Percentiles rank a stretch among this genome's conserved stretches.
Conservation (phyloP, 2,329 filamentous ascomycete genomes). For the Neopestalotiopsis rosae region DNA sequence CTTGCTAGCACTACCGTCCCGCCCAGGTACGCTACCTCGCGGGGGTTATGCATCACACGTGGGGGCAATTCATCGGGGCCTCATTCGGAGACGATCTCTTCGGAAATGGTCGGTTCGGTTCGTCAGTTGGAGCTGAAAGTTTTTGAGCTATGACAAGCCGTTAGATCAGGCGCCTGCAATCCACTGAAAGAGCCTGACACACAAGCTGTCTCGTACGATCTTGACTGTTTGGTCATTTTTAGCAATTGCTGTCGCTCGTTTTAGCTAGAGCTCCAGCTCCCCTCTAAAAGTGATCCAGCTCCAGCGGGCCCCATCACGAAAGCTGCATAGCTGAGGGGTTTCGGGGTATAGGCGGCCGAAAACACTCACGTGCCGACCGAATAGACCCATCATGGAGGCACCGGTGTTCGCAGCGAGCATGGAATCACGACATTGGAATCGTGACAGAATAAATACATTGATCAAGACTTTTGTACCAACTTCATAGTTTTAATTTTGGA, state of each 20-base stretch:
- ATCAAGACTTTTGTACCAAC: background rate
- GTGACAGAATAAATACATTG: background rate
- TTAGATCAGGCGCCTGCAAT: too few relatives aligned
- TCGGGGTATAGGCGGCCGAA: slow-evolving; percentile 8
- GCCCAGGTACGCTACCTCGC: background rate
- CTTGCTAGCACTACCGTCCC: background rate
- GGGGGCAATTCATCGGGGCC: background rate
- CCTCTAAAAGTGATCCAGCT: background rate
- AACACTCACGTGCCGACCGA: background rate
- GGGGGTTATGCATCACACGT: background rate
- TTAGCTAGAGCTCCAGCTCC: background rate
- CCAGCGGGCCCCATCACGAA: background rate
- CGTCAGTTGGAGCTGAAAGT: background rate
- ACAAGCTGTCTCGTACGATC: background rate
- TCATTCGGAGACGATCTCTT: background rate
- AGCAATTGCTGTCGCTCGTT: background rate
- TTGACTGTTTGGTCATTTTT: background rate
- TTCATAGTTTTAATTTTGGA: too few relatives aligned
- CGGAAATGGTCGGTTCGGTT: background rate
- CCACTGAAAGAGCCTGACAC: too few relatives aligned
- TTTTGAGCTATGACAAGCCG: too few relatives aligned
- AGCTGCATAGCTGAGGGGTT: background rate
- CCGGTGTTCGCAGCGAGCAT: background rate
- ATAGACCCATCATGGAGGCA: background rate
- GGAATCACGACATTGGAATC: background rate